Evolutionary conservation across 139 green algal genomes (phyloP).

Genomic region (Chlorokybus atmophyticus): DNA sequence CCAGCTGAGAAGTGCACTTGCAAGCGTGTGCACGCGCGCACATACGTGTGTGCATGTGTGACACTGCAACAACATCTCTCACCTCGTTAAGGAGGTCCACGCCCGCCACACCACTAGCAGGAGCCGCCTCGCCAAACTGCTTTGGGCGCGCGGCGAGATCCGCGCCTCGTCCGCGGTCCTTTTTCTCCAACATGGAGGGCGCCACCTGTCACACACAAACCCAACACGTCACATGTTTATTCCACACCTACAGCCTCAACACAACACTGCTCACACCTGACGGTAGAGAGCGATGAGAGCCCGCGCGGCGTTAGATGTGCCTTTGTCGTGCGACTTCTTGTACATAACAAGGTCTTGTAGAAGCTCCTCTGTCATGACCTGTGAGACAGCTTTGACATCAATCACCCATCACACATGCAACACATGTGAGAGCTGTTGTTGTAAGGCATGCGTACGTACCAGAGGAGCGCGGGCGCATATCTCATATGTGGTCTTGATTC

Average conservation of each 20-base stretch:
- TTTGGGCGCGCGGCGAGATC: constrained; percentile 37
- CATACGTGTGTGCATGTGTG: too few species aligned
- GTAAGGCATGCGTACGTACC: constrained; percentile 6
- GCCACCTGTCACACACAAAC: constrained; percentile 56
- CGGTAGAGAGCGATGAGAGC: constrained; percentile 73
- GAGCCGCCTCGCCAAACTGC: constrained; percentile 18
- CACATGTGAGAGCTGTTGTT: too few species aligned
- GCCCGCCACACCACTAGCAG: constrained; percentile 47
- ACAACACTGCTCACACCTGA: too few species aligned
- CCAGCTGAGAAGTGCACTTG: too few species aligned
- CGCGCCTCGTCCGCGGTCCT: constrained; percentile 66
- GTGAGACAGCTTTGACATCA: background rate
- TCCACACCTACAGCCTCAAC: too few species aligned
- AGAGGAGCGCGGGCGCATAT: constrained; percentile 63
- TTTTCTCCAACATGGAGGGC: constrained; percentile 77
- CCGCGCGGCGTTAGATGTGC: constrained; percentile 59
- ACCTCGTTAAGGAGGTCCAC: constrained; percentile 70
- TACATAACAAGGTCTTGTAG: constrained; percentile 76
- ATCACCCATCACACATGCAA: background rate
- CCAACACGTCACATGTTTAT: too few species aligned
- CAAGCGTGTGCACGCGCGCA: too few species aligned
- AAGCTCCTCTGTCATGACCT: constrained; percentile 79
- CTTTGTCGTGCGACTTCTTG: constrained; percentile 77
- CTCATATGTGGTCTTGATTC: constrained; percentile 82
- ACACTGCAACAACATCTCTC: too few species aligned